Evolutionary conservation across 2,329 filamentous ascomycete species (phyloP).

Genomic region (Decorospora gaudefroyi): DNA sequence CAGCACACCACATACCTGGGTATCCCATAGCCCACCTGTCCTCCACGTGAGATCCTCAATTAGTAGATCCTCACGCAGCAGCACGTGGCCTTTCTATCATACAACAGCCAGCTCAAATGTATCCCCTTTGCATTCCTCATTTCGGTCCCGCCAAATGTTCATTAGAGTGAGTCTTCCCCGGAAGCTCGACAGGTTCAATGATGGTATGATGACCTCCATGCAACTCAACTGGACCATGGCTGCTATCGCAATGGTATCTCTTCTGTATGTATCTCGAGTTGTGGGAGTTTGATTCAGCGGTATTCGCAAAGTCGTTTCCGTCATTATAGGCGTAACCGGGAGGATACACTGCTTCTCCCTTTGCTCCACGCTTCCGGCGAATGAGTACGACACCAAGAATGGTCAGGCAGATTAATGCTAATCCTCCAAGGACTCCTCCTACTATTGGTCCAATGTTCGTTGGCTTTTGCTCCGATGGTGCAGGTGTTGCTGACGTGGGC

Average conservation of each 20-base stretch:
- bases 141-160: conserved; percentile 1
- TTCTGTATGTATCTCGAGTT: conserved; percentile 4
- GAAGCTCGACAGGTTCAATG: conserved; percentile 14
- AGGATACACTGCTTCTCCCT: conserved; percentile 1
- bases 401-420: conserved; percentile 15
- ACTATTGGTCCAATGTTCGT: conserved; percentile 14
- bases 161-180: conserved; percentile 3
- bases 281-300: not conserved
- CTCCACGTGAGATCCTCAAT: no score
- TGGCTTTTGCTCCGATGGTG: conserved; percentile 5
- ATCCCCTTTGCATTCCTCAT: no score
- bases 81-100: no score
- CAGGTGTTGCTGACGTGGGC: not conserved
- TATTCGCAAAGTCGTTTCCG: not conserved
- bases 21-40: no score
- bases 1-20: no score
- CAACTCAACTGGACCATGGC: conserved; percentile 15
- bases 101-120: no score
- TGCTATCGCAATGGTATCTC: conserved; percentile 8
- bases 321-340: conserved; percentile 6
- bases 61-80: no score
- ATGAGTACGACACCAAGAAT: conserved; percentile 16
- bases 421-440: conserved; percentile 11
- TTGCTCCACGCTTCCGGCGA: conserved; percentile 11
- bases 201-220: conserved; percentile 11